Conservation (phyloP, 1,284 basidiomycete species). For the Grifola frondosa region DNA sequence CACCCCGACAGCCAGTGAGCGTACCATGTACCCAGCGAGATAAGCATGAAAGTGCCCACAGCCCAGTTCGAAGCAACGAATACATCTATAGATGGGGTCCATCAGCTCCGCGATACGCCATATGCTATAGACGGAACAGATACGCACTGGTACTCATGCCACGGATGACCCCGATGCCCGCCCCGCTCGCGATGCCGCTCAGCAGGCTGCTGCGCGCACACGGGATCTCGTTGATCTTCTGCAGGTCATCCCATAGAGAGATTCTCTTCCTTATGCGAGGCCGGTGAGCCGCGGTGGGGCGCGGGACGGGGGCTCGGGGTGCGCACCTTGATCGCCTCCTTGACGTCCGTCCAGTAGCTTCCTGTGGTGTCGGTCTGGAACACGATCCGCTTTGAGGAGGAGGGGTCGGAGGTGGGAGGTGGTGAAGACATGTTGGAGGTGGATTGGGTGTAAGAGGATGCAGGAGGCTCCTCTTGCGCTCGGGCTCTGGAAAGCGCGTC, state of each 20-base stretch:
- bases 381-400: slow-evolving; percentile 28
- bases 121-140: slow-evolving; percentile 1
- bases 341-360: slow-evolving; percentile 41
- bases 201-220: slow-evolving; percentile 56
- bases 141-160: slow-evolving; percentile 49
- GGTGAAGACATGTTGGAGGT: too few species aligned
- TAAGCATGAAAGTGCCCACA: slow-evolving; percentile 50
- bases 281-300: slow-evolving; percentile 15
- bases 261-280: slow-evolving; percentile 44
- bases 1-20: too few species aligned
- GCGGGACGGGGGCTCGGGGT: background rate
- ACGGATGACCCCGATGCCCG: slow-evolving; percentile 57
- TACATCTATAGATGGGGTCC: slow-evolving; percentile 31
- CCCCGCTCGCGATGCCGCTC: slow-evolving; percentile 53
- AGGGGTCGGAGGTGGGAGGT: slow-evolving; percentile 6
- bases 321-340: slow-evolving; percentile 45
- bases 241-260: slow-evolving; percentile 44
- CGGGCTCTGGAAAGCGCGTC: too few species aligned
- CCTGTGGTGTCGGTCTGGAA: slow-evolving; percentile 47
- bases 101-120: background rate
- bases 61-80: slow-evolving; percentile 56
- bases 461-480: too few species aligned
- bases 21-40: slow-evolving; percentile 53
- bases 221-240: slow-evolving; percentile 56
- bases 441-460: too few species aligned